A percentile compares a stretch with the other conserved stretches of the same genome.
Evolutionary conservation across 2,329 filamentous ascomycete genomes (phyloP).

Genomic region (Zymoseptoria crescenta): DNA sequence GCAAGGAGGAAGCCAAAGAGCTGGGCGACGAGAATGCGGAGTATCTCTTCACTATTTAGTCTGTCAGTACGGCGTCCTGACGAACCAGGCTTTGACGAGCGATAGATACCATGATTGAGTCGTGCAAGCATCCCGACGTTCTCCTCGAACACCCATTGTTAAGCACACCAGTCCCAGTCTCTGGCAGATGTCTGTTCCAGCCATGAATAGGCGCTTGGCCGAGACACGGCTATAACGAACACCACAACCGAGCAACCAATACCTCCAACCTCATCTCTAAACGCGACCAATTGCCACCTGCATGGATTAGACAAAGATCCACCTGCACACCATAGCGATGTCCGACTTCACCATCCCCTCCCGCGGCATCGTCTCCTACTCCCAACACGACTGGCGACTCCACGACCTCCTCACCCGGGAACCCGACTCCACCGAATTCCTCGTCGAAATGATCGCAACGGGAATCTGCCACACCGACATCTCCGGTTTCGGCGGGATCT

Average conservation of each 20-base stretch:
- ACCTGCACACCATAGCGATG: too few species aligned
- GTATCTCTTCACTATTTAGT: conserved; percentile 3
- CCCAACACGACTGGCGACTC: conserved; percentile 18
- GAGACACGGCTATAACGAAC: too few species aligned
- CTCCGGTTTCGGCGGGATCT: conserved; percentile 15
- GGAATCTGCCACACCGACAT: conserved; percentile 48
- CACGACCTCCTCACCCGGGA: conserved; percentile 17
- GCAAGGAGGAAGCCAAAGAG: conserved; percentile 4
- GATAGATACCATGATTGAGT: background rate
- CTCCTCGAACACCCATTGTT: too few species aligned
- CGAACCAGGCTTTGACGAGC: too few species aligned
- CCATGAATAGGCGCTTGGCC: background rate
- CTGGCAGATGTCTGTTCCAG: background rate
- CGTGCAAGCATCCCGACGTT: background rate
- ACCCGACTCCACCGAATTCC: conserved; percentile 35
- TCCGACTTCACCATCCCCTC: conserved; percentile 18
- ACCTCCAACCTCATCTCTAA: too few species aligned
- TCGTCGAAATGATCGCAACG: conserved; percentile 44
- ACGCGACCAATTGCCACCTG: too few species aligned
- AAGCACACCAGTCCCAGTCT: too few species aligned
- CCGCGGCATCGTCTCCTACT: conserved; percentile 24
- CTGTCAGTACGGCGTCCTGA: background rate
- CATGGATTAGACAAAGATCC: background rate
- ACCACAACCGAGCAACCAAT: too few species aligned
- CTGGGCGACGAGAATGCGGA: conserved; percentile 6